A percentile compares a stretch with the other conserved stretches of the same genome.
Evolutionary conservation across 108 stramenopile genomes (phyloP).

Genomic region (Skeletonema menzelii): DNA sequence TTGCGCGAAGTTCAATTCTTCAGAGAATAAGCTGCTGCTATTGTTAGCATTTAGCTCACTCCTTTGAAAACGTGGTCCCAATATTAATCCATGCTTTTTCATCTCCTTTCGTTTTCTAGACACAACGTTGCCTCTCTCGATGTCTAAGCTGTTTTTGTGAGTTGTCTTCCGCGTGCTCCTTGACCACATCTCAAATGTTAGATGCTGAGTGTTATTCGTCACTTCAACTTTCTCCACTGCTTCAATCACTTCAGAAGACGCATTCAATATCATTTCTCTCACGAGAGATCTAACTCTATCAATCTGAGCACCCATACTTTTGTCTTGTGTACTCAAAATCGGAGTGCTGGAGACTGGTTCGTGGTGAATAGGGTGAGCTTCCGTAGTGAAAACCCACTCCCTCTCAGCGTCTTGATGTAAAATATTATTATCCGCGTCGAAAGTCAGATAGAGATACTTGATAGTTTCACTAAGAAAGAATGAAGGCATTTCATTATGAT

Average conservation of each 20-base stretch:
- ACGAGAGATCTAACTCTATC: slow-evolving; percentile 16
- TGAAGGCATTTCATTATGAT: slow-evolving; percentile 92
- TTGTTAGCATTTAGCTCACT: slow-evolving; percentile 20
- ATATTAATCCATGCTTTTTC: neutral
- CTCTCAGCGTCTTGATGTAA: slow-evolving; percentile 66
- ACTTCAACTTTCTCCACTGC: neutral
- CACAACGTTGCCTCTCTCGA: slow-evolving; percentile 5
- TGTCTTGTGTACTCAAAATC: neutral
- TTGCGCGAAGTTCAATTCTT: slow-evolving; percentile 39
- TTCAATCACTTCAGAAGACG: neutral
- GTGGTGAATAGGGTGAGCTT: slow-evolving; percentile 93
- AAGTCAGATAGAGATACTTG: slow-evolving; percentile 94
- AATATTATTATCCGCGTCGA: slow-evolving; percentile 82
- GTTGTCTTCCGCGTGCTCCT: neutral
- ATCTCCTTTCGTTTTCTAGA: slow-evolving; percentile 11
- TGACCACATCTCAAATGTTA: slow-evolving; percentile 25
- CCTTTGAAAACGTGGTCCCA: slow-evolving; percentile 13
- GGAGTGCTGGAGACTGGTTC: slow-evolving; percentile 15
- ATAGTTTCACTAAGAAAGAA: slow-evolving; percentile 97
- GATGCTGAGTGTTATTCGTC: neutral
- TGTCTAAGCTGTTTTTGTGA: neutral
- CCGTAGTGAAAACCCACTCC: slow-evolving; percentile 94
- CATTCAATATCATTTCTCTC: slow-evolving; percentile 5
- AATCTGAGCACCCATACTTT: slow-evolving; percentile 10
- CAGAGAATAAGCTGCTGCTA: slow-evolving; percentile 17